These are phyloP conservation scores for Handroanthus guayacan DNA, from an alignment of 257 asterid species.

Conservation along the genomic window DNA sequence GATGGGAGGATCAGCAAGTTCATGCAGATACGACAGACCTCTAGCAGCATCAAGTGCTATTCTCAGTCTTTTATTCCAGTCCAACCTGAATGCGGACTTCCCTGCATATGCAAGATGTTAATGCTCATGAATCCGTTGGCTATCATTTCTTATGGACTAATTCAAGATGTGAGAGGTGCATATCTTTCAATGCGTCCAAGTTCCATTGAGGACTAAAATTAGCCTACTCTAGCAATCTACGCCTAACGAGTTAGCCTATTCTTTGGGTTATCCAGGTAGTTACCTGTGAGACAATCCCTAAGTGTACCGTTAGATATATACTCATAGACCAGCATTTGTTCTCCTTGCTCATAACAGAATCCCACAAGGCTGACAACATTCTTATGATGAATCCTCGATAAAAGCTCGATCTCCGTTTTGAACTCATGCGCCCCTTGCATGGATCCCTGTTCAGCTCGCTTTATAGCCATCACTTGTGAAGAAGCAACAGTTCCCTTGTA, in stretches of 20 bases:
- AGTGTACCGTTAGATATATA: conserved; percentile 84
- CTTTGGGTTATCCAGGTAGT: neutral
- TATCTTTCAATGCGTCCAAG: too few relatives aligned
- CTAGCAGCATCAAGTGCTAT: conserved; percentile 85
- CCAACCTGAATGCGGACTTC: conserved; percentile 57
- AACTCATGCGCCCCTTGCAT: conserved; percentile 91
- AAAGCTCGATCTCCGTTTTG: conserved; percentile 89
- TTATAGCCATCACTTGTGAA: conserved; percentile 77
- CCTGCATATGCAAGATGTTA: conserved; percentile 42
- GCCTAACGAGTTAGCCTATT: too few relatives aligned
- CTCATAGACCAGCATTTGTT: conserved; percentile 91
- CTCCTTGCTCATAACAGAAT: conserved; percentile 92
- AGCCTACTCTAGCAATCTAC: neutral
- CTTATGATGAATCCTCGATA: conserved; percentile 91
- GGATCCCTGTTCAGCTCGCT: conserved; percentile 92
- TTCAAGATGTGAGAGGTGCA: neutral
- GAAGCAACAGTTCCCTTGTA: conserved; percentile 67
- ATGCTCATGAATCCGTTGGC: neutral
- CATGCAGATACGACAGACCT: conserved; percentile 84
- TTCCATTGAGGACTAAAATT: neutral
- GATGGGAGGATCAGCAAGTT: conserved; percentile 91
- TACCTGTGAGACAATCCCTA: conserved; percentile 78
- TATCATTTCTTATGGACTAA: neutral
- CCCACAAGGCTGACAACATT: conserved; percentile 93
- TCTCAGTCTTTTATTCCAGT: conserved; percentile 72